Percentiles rank a stretch among this genome's conserved stretches.
These are phyloP conservation scores for Debaryomyces sp. DNA, from an alignment of 1,139 yeast species.

Conservation along the genomic window DNA sequence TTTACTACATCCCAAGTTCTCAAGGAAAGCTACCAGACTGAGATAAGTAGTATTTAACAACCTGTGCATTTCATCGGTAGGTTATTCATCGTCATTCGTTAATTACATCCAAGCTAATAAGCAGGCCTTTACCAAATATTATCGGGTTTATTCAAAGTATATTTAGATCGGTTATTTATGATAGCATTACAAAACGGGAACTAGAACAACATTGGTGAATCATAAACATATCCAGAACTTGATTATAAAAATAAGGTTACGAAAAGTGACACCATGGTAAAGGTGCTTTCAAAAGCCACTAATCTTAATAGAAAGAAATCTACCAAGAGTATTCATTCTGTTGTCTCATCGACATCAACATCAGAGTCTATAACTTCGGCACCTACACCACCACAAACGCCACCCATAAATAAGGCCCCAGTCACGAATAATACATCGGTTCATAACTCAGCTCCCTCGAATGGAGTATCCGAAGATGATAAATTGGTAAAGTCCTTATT, in stretches of 20 bases:
- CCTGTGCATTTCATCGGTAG: not conserved
- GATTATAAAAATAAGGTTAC: constrained; percentile 1
- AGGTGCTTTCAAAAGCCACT: constrained; percentile 20
- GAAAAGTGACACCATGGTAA: constrained; percentile 15
- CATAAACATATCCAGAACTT: not conserved
- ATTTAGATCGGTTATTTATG: constrained; percentile 1
- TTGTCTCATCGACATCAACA: constrained; percentile 16
- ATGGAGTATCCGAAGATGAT: constrained; percentile 16
- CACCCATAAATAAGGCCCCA: not conserved
- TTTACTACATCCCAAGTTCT: not conserved
- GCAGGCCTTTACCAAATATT: not conserved
- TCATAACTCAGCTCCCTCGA: not conserved
- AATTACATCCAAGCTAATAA: not conserved
- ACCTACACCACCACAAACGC: constrained; percentile 10
- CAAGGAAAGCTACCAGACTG: not conserved
- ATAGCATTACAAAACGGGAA: not conserved
- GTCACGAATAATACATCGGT: not conserved
- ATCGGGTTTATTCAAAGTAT: not conserved
- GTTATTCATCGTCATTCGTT: not conserved
- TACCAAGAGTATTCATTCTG: constrained; percentile 14
- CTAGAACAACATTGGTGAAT: not conserved
- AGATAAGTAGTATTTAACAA: not conserved
- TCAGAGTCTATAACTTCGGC: constrained; percentile 7
- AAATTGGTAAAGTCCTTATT: constrained; percentile 31
- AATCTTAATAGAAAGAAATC: constrained; percentile 19